Evolutionary conservation across 306 rosid genomes (phyloP), one percentile per base, ranked within the genome.

Genomic region (Rosa persica): DNA sequence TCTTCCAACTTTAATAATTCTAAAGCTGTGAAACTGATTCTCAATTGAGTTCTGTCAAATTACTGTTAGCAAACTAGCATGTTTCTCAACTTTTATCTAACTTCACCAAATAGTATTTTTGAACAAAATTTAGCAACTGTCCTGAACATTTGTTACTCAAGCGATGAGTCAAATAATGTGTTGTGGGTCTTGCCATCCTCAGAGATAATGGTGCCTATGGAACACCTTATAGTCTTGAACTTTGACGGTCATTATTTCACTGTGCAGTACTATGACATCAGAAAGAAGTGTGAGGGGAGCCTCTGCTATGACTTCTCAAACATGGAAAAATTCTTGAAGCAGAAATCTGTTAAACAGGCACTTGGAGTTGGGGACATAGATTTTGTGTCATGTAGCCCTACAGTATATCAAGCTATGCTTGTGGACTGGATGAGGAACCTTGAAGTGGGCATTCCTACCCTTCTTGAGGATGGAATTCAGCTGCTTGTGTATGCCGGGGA

Each of bases 361-460:
- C 97, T 95, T 6, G 98, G 92, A 78, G 99, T 93, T 82, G 96
- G 93, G 82, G 87, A 91, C 74, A 87, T 91, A 71, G 87, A 82
- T 61, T 93, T 93, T 82, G 99, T 93, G 78, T 95, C 99, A 5
- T 95, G 99, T 83, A 95, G 99, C 85, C 72, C 90, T 15, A 79
- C 94, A 1, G 98, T 95, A 57, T 93, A 95, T 83, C 86, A 86
- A 79, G 98, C 99, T 78, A 95, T 95, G 99, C 87, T 95, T 60
- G 79, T 90, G 83, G 99, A 95, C 85, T 93, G 97, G 97, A 95
- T 95, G 99, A 89, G 97, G 81, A 93, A 95, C 80, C 91, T 90
- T 12, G 97, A 95, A 91, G 96, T 90, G 57, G 99, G 98, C 55
- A 95, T 95, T 76, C 99, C 99, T 49, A 57, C 88, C 43, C 99